A percentile compares a stretch with the other conserved stretches of the same genome.
These are phyloP conservation scores for Chloris gayana DNA, from an alignment of 176 grass and related monocot genomes.

Conservation along the genomic window DNA sequence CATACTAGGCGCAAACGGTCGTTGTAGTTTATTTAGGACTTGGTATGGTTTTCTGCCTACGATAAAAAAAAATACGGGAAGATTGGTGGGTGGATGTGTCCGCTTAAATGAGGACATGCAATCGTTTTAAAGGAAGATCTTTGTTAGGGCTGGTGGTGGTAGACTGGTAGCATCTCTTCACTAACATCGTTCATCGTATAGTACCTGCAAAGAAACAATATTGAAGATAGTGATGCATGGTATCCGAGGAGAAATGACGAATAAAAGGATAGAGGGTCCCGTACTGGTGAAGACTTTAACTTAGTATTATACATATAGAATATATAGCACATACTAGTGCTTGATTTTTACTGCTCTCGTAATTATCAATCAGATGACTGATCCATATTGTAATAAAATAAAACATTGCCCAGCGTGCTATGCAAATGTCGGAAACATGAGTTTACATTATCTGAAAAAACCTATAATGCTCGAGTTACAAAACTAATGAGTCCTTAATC, in stretches of 20 bases:
- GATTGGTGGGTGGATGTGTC: slow-evolving; percentile 36
- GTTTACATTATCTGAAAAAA: too few relatives aligned
- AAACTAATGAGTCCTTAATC: too few relatives aligned
- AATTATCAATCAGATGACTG: too few relatives aligned
- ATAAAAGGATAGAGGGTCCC: background rate
- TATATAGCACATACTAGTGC: too few relatives aligned
- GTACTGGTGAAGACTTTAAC: too few relatives aligned
- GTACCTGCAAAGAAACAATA: background rate
- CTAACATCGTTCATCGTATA: background rate
- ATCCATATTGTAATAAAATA: too few relatives aligned
- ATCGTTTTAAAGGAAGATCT: slow-evolving; percentile 10
- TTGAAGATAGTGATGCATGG: background rate
- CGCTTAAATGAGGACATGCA: background rate
- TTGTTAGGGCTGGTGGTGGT: background rate
- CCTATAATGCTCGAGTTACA: too few relatives aligned
- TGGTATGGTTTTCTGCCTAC: background rate
- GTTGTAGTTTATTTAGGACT: slow-evolving; percentile 21
- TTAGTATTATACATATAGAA: too few relatives aligned
- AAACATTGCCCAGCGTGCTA: too few relatives aligned
- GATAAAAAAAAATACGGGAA: background rate
- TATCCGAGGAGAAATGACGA: background rate
- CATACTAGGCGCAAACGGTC: background rate
- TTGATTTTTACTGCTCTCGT: too few relatives aligned
- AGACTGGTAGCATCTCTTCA: too few relatives aligned
- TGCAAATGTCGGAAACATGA: too few relatives aligned